Evolutionary conservation across 768 basidiomycete species (phyloP).

Genomic region (Boletus insuetus): DNA sequence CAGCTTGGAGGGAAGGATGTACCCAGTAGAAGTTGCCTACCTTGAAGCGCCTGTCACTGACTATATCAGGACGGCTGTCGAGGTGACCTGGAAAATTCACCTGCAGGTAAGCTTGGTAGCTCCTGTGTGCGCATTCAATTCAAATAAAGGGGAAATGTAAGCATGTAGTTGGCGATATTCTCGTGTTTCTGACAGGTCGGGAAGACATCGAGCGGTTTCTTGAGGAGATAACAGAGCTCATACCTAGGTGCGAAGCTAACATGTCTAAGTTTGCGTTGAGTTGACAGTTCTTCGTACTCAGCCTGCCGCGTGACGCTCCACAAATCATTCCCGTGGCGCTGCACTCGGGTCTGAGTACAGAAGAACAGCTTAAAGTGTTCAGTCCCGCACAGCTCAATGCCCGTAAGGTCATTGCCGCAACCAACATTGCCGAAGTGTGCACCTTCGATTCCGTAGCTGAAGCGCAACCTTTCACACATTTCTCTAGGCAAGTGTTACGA

Average conservation of each 20-base stretch:
- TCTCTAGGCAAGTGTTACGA: conserved; percentile 87
- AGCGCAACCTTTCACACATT: background rate
- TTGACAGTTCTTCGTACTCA: conserved; percentile 20
- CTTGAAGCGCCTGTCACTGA: conserved; percentile 73
- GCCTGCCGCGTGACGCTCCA: conserved; percentile 52
- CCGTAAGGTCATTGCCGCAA: conserved; percentile 88
- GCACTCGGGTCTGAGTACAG: conserved; percentile 84
- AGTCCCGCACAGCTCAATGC: conserved; percentile 68
- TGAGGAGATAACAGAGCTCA: conserved; percentile 73
- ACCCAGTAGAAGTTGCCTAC: conserved; percentile 92
- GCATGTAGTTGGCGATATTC: conserved; percentile 84
- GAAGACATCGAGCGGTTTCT: conserved; percentile 94
- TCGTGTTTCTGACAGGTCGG: conserved; percentile 92
- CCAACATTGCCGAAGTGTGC: conserved; percentile 91
- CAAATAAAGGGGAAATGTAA: conserved; percentile 26
- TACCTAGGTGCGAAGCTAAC: conserved; percentile 53
- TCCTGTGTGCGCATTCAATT: background rate
- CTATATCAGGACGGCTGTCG: conserved; percentile 79
- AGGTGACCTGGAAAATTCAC: conserved; percentile 81
- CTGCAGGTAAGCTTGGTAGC: conserved; percentile 51
- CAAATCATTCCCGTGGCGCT: conserved; percentile 70
- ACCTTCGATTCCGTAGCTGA: background rate
- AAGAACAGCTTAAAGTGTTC: conserved; percentile 88
- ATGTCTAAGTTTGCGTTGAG: background rate
- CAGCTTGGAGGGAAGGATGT: conserved; percentile 91